These are phyloP conservation scores for Hebeloma cylindrosporum DNA, from an alignment of 768 basidiomycete genomes.

Conservation along the genomic window DNA sequence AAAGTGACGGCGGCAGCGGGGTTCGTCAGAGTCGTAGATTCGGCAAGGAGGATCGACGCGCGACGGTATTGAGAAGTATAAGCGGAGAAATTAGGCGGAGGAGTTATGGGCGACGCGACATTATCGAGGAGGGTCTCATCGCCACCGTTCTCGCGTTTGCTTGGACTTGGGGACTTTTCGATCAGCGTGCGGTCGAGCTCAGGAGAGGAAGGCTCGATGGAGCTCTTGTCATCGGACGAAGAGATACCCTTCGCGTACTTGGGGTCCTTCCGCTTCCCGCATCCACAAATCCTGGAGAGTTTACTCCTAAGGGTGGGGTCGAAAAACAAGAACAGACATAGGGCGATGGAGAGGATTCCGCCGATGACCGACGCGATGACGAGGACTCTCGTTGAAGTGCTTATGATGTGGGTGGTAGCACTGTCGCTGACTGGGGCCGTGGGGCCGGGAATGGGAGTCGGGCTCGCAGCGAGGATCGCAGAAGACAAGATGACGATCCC, in stretches of 20 bases:
- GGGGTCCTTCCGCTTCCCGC: constrained; percentile 1
- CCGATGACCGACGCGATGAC: constrained; percentile 21
- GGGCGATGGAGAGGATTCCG: constrained; percentile 18
- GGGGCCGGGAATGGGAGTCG: not conserved
- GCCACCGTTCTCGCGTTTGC: not conserved
- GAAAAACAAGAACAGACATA: constrained; percentile 22
- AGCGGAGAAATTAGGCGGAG: constrained; percentile 20
- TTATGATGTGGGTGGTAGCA: too few relatives aligned
- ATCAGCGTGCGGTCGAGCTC: not conserved
- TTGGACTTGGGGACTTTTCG: not conserved
- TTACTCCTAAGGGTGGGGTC: constrained; percentile 12
- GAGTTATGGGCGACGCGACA: not conserved
- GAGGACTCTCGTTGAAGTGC: constrained; percentile 13
- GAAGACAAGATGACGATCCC: constrained; percentile 16
- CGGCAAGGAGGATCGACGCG: constrained; percentile 8
- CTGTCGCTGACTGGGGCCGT: not conserved
- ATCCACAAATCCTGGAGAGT: constrained; percentile 3
- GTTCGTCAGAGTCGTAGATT: too few relatives aligned
- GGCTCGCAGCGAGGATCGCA: constrained; percentile 4
- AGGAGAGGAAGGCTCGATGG: constrained; percentile 1
- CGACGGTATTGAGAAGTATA: constrained; percentile 19
- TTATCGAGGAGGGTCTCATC: not conserved
- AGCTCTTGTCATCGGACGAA: constrained; percentile 1
- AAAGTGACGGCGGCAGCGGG: constrained; percentile 10
- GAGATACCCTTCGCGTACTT: constrained; percentile 9